phyloP scores from a whole-genome alignment of 345 rosid species.

The Kandelia obovata region DNA sequence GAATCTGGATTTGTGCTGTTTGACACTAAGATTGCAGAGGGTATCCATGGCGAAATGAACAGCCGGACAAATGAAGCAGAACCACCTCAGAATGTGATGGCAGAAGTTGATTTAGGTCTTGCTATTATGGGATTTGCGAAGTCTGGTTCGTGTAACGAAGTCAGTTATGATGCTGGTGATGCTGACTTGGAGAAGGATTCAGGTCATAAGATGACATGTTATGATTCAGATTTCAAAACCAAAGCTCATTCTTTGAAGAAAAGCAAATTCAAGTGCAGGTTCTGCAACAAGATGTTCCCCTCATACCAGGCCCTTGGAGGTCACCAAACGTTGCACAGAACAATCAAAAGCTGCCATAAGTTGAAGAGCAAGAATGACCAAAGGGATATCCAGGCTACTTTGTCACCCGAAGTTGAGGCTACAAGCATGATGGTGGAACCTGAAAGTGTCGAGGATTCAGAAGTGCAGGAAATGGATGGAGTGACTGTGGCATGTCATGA shows the following conservation, averaged over 20 bases:
- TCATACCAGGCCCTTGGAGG: slow-evolving; percentile 63
- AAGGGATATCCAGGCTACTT: slow-evolving; percentile 6
- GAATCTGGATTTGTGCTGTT: slow-evolving; percentile 13
- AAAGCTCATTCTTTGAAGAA: slow-evolving; percentile 9
- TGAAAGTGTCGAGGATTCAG: slow-evolving; percentile 16
- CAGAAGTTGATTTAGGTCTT: slow-evolving; percentile 18
- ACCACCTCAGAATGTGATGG: slow-evolving; percentile 16
- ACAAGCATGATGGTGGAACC: slow-evolving; percentile 10
- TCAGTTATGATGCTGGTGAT: slow-evolving; percentile 12
- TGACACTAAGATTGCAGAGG: slow-evolving; percentile 14
- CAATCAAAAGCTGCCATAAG: slow-evolving; percentile 11
- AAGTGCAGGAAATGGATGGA: slow-evolving; percentile 19
- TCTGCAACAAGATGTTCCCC: slow-evolving; percentile 48
- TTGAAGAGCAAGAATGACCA: slow-evolving; percentile 16
- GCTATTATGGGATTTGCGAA: slow-evolving; percentile 17
- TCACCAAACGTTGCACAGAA: slow-evolving; percentile 54
- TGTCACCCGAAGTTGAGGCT: slow-evolving; percentile 17
- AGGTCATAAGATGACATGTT: background rate
- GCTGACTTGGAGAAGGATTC: slow-evolving; percentile 16
- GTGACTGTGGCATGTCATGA: slow-evolving; percentile 7
- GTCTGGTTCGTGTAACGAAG: slow-evolving; percentile 19
- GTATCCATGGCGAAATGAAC: slow-evolving; percentile 5
- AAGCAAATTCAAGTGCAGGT: slow-evolving; percentile 36
- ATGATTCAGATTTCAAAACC: slow-evolving; percentile 12
- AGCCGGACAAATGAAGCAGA: slow-evolving; percentile 13